phyloP scores from a whole-genome alignment of 345 rosid species.

The Carallia brachiata region DNA sequence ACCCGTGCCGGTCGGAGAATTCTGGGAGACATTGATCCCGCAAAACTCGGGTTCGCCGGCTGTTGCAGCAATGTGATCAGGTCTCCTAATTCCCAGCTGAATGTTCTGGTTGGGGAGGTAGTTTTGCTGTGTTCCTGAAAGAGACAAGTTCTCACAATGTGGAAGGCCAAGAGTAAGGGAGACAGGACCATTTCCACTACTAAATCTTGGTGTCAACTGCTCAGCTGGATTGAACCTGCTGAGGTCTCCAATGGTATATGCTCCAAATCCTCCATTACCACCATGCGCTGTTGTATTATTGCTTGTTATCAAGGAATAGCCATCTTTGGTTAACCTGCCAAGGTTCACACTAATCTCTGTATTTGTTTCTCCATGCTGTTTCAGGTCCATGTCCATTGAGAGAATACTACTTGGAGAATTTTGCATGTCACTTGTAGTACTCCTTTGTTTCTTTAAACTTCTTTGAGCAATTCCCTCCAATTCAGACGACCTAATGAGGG shows the following conservation, averaged over 20 bases:
- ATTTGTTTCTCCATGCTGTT: constrained; percentile 22
- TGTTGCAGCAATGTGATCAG: constrained; percentile 27
- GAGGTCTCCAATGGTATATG: constrained; percentile 37
- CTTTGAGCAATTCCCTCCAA: constrained; percentile 33
- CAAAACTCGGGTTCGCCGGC: constrained; percentile 31
- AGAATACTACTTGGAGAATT: constrained; percentile 35
- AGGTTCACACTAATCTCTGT: constrained; percentile 20
- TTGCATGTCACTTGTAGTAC: constrained; percentile 21
- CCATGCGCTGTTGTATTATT: too few species aligned
- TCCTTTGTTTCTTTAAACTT: constrained; percentile 43
- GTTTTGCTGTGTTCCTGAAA: constrained; percentile 40
- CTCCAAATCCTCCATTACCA: constrained; percentile 32
- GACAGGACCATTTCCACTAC: constrained; percentile 40
- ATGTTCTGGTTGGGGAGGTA: constrained; percentile 41
- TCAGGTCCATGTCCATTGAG: constrained; percentile 37
- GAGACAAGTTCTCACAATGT: constrained; percentile 39
- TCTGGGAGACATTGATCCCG: constrained; percentile 29
- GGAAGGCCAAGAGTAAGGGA: constrained; percentile 73
- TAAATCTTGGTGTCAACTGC: constrained; percentile 36
- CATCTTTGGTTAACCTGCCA: constrained; percentile 26
- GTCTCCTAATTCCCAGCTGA: constrained; percentile 41
- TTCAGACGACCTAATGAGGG: constrained; percentile 36
- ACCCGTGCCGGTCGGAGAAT: constrained; percentile 35
- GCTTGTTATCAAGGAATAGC: constrained; percentile 11
- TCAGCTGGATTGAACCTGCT: constrained; percentile 43